Evolutionary conservation across 2,329 filamentous ascomycete species (phyloP), one percentile per base, ranked within the genome.

Genomic region (Colletotrichum sublineola): DNA sequence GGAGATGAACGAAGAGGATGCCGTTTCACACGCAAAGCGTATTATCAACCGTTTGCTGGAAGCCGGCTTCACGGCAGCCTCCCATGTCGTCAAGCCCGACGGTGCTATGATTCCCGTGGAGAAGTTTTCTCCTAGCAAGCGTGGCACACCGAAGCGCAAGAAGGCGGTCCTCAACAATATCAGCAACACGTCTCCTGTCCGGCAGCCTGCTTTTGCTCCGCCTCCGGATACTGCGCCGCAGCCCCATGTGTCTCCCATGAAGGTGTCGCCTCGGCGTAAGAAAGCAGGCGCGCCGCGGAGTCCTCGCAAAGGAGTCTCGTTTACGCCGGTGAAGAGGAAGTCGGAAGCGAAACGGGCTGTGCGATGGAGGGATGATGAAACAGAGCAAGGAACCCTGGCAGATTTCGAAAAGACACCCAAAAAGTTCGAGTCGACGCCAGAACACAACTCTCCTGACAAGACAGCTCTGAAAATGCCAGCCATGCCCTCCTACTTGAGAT

Each of bases 401-500:
- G 96, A 98, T 79, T 98, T 96, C 79, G 94, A 96, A 78, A 94
- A 94, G 82, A 98, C 96, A 3, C 96, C 96, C 1, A 89, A 95
- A 80, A 93, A 92, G 78, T 85, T 76, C 31, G 74, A 89, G 20
- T 85, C 86, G 2, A 88, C 89, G 0, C 89, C 90, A 8, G 88
- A 91, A 62, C 81, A 82, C 58, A 72, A 67, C 33, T 89, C 88
- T 20, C 87, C 88, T 0, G 83, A 86, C 52, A 87, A 90, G 38
- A 36, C 62, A 5, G 24, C 52, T 6, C 40, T 71, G 24, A 55
- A 50, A 11, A 67, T 74, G 71, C 82, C 82, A 18, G 80, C 85
- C 40, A 80, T 87, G n/a, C 89, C 91, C 24, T 84, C 86, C 74
- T 89, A 86, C 78, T 83, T 85, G 65, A 61, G 57, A 48, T 42